Conservation (phyloP, 2,329 filamentous ascomycete genomes). For the Exophiala xenobiotica region DNA sequence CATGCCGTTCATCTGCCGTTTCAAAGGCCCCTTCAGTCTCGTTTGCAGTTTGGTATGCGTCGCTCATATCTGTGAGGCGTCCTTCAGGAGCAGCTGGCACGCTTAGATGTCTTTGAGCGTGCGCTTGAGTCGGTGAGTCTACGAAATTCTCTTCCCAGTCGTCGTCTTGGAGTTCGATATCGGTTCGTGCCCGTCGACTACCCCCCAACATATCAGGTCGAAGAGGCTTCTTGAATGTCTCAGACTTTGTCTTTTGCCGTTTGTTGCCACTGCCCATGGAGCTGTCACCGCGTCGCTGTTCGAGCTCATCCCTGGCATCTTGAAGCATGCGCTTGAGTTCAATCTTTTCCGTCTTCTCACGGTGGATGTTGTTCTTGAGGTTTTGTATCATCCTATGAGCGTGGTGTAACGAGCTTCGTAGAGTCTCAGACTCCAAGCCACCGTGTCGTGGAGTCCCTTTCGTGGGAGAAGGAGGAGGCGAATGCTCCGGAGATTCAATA, state of each 20-base stretch:
- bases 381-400: slow-evolving; percentile 96
- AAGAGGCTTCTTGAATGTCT: slow-evolving; percentile 74
- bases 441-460: slow-evolving; percentile 88
- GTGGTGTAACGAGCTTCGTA: slow-evolving; percentile 91
- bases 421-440: slow-evolving; percentile 89
- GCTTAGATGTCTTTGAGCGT: slow-evolving; percentile 29
- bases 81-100: slow-evolving; percentile 29
- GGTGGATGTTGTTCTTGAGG: slow-evolving; percentile 88
- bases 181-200: slow-evolving; percentile 69
- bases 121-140: slow-evolving; percentile 39
- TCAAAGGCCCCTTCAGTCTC: slow-evolving; percentile 69
- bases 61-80: slow-evolving; percentile 54
- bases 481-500: slow-evolving; percentile 78
- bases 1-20: slow-evolving; percentile 73
- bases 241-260: slow-evolving; percentile 61
- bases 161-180: slow-evolving; percentile 74
- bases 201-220: slow-evolving; percentile 73
- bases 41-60: slow-evolving; percentile 78
- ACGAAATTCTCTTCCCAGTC: slow-evolving; percentile 85
- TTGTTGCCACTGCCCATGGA: slow-evolving; percentile 49
- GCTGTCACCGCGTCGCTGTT: slow-evolving; percentile 58
- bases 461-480: slow-evolving; percentile 82
- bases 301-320: slow-evolving; percentile 89
- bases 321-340: slow-evolving; percentile 94
- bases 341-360: slow-evolving; percentile 97